These are phyloP conservation scores for Purpureocillium takamizusanense DNA, from an alignment of 2,329 filamentous ascomycete genomes.

Conservation along the genomic window DNA sequence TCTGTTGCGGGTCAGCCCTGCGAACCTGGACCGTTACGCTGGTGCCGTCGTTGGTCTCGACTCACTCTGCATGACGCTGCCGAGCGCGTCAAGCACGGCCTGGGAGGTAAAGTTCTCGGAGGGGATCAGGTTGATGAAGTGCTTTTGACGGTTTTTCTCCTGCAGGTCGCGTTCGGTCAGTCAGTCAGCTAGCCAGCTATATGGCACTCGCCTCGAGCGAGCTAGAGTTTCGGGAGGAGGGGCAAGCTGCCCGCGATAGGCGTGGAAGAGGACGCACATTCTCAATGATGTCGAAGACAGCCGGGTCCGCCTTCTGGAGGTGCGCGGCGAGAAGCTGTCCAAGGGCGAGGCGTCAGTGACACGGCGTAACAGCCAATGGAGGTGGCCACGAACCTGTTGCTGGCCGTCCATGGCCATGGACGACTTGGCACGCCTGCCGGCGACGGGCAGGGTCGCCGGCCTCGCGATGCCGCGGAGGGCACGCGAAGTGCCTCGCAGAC, in stretches of 20 bases:
- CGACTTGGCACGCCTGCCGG: conserved; percentile 31
- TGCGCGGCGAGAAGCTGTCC: conserved; percentile 69
- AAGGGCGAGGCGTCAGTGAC: conserved; percentile 7
- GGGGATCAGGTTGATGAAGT: conserved; percentile 95
- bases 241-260: background rate
- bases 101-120: conserved; percentile 95
- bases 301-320: conserved; percentile 76
- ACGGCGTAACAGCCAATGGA: conserved; percentile 7
- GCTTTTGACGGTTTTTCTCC: conserved; percentile 94
- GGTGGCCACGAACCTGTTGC: conserved; percentile 40
- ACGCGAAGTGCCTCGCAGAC: conserved; percentile 39
- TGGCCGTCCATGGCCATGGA: conserved; percentile 45
- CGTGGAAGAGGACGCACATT: conserved; percentile 52
- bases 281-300: conserved; percentile 81
- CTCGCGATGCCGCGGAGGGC: conserved; percentile 33
- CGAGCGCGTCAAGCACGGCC: conserved; percentile 81
- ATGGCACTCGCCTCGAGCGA: too few species aligned
- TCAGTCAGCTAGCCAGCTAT: too few species aligned
- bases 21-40: conserved; percentile 3
- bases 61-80: conserved; percentile 90
- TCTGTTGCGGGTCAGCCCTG: conserved; percentile 42
- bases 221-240: too few species aligned
- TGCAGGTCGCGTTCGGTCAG: conserved; percentile 24
- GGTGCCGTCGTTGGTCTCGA: background rate
- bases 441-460: conserved; percentile 13